phyloP scores from a whole-genome alignment of 2,329 filamentous ascomycete species.

The Pestalotiopsis sp. region DNA sequence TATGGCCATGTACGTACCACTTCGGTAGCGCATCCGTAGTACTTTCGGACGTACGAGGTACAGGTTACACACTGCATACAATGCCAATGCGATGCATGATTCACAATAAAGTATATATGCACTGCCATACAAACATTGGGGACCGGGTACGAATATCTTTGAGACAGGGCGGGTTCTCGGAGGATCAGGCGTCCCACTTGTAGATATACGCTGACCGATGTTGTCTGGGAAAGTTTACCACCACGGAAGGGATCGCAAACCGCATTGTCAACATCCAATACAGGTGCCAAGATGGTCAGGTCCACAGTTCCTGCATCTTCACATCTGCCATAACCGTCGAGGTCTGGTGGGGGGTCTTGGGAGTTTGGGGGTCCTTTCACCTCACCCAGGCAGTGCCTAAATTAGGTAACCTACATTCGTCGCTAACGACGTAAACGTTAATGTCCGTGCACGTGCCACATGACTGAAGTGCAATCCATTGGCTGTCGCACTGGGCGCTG shows the following conservation, averaged over 20 bases:
- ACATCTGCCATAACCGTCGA: too few relatives aligned
- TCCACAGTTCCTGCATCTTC: too few relatives aligned
- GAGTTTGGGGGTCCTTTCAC: too few relatives aligned
- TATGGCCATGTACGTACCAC: not conserved
- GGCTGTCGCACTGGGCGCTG: not conserved
- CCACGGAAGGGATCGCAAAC: too few relatives aligned
- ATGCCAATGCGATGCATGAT: too few relatives aligned
- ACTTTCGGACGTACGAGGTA: not conserved
- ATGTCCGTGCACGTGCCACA: constrained; percentile 4
- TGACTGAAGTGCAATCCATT: not conserved
- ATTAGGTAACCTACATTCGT: not conserved
- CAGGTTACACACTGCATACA: too few relatives aligned
- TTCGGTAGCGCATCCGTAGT: not conserved
- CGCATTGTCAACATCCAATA: too few relatives aligned
- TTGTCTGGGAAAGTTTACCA: too few relatives aligned
- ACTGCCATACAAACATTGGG: not conserved
- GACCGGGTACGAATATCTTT: not conserved
- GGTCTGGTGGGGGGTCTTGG: too few relatives aligned
- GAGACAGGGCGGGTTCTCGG: not conserved
- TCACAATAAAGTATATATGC: not conserved
- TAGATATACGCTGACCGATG: not conserved
- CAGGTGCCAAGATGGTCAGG: too few relatives aligned
- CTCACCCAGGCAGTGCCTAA: not conserved
- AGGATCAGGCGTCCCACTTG: not conserved
- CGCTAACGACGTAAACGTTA: not conserved